Percentiles rank a stretch among this genome's conserved stretches.
phyloP scores from a whole-genome alignment of 2,329 filamentous ascomycete species.

The Seiridium unicorne region DNA sequence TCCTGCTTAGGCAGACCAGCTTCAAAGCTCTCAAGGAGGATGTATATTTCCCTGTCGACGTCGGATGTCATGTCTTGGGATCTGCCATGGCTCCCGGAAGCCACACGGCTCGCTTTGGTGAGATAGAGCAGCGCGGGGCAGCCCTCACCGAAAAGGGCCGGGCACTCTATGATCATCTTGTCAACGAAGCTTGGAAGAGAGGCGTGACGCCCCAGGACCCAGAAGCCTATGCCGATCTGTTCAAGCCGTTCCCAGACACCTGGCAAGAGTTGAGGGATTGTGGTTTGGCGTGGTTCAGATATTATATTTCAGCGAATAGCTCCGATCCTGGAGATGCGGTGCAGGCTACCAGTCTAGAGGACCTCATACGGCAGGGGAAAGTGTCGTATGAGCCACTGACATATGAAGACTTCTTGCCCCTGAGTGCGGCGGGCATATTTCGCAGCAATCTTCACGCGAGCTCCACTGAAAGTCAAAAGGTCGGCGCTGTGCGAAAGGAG shows the following conservation, averaged over 20 bases:
- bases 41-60: background rate
- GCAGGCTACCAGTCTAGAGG: background rate
- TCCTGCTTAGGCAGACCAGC: background rate
- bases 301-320: background rate
- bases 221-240: background rate
- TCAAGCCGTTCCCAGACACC: background rate
- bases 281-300: background rate
- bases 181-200: conserved; percentile 1
- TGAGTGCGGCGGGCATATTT: conserved; percentile 2
- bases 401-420: conserved; percentile 2
- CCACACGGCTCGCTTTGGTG: conserved; percentile 2
- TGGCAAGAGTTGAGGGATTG: background rate
- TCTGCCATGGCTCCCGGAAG: background rate
- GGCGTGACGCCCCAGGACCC: conserved; percentile 1
- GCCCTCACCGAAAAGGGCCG: background rate
- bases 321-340: background rate
- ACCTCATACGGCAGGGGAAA: background rate
- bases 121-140: conserved; percentile 4
- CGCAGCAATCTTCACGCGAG: background rate
- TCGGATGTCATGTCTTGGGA: background rate
- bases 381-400: conserved; percentile 1
- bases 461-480: background rate
- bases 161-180: conserved; percentile 2
- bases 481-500: too few relatives aligned
- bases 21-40: conserved; percentile 3